phyloP scores from a whole-genome alignment of 1,139 yeast species.

The Taphrina deformans region DNA sequence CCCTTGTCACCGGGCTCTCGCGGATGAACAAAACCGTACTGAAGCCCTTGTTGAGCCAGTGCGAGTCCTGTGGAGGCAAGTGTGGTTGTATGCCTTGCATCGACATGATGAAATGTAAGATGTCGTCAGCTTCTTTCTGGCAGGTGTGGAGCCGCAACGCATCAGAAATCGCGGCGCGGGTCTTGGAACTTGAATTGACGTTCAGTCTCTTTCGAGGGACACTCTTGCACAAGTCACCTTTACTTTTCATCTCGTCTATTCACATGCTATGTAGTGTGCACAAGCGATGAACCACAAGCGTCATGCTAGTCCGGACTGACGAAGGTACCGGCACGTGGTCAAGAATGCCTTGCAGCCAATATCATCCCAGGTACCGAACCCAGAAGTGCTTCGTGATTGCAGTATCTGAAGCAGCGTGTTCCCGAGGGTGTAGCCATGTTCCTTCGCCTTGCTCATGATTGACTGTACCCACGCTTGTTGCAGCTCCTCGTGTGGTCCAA shows the following conservation, averaged over 20 bases:
- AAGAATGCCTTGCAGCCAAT: constrained; percentile 1
- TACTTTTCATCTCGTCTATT: neutral
- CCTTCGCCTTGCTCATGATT: neutral
- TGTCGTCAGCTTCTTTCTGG: neutral
- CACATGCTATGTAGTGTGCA: no score
- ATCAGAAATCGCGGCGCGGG: no score
- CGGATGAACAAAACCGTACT: no score
- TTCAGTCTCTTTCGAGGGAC: no score
- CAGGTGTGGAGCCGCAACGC: neutral
- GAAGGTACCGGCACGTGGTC: neutral
- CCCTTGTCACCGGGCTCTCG: no score
- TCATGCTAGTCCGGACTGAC: constrained; percentile 3
- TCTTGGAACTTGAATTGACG: no score
- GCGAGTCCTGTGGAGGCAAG: no score
- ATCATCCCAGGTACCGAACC: neutral
- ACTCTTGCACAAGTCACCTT: neutral
- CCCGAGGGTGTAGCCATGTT: constrained; percentile 5
- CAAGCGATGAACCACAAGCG: no score
- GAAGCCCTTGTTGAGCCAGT: no score
- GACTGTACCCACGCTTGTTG: neutral
- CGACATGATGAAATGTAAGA: neutral
- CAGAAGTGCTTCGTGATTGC: neutral
- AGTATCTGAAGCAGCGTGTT: neutral
- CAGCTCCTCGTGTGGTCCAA: neutral
- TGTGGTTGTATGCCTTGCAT: no score